A percentile compares a stretch with the other conserved stretches of the same genome.
Evolutionary conservation across 116 monocot genomes (phyloP).

Genomic region (Trichopus zeylanicus): DNA sequence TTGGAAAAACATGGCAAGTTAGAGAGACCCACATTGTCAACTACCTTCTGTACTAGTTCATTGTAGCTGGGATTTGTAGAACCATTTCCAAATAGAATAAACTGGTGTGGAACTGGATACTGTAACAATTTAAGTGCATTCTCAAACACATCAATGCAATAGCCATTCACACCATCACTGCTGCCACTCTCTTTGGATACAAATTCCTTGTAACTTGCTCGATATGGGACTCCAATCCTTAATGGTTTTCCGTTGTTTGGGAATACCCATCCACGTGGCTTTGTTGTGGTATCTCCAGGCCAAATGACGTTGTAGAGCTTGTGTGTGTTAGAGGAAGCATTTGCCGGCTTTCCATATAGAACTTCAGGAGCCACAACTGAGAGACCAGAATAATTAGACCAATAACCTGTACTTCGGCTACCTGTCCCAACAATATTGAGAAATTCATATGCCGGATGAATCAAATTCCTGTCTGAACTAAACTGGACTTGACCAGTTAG

Average conservation of each 20-base stretch:
- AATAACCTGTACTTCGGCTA: conserved; percentile 53
- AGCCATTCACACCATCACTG: conserved; percentile 59
- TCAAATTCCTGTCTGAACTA: conserved; percentile 37
- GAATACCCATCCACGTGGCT: conserved; percentile 90
- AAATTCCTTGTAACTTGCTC: conserved; percentile 66
- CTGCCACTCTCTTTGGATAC: conserved; percentile 43
- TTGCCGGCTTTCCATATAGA: conserved; percentile 30
- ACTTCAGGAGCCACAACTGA: conserved; percentile 61
- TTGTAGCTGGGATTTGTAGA: conserved; percentile 62
- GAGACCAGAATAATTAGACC: conserved; percentile 72
- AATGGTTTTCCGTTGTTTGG: conserved; percentile 73
- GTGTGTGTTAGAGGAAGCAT: conserved; percentile 31
- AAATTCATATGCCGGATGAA: conserved; percentile 74
- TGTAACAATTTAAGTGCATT: conserved; percentile 69
- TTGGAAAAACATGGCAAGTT: background rate
- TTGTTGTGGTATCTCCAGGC: conserved; percentile 65
- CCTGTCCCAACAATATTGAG: conserved; percentile 65
- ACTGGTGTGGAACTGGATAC: conserved; percentile 71
- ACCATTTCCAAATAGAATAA: conserved; percentile 75
- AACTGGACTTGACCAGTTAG: conserved; percentile 57
- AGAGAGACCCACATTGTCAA: conserved; percentile 53
- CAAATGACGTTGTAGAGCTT: conserved; percentile 57
- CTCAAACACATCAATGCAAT: conserved; percentile 78
- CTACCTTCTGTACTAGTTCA: conserved; percentile 78
- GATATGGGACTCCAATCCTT: conserved; percentile 69